These are phyloP conservation scores for Suillus alpinus DNA, from an alignment of 768 basidiomycete species.

Conservation along the genomic window DNA sequence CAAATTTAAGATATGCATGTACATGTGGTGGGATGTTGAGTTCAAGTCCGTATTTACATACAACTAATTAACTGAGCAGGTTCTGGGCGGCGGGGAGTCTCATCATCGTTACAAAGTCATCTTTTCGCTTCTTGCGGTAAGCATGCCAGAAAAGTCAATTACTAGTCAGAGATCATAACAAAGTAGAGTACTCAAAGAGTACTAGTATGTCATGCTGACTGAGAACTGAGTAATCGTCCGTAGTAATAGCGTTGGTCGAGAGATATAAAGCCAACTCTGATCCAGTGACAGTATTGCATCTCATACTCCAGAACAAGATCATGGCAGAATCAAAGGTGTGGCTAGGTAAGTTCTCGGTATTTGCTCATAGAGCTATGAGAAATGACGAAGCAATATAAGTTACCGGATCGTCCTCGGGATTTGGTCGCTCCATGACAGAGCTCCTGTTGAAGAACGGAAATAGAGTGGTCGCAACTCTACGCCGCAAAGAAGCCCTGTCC, in stretches of 20 bases:
- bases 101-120: no score
- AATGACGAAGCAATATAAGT: slow-evolving; percentile 19
- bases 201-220: not conserved
- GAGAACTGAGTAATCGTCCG: not conserved
- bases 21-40: not conserved
- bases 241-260: not conserved
- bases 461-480: slow-evolving; percentile 37
- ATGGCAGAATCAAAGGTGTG: slow-evolving; percentile 16
- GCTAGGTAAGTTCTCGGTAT: slow-evolving; percentile 10
- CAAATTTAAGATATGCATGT: not conserved
- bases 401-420: slow-evolving; percentile 35
- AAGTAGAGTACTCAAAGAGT: no score
- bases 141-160: not conserved
- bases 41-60: not conserved
- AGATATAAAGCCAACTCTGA: not conserved
- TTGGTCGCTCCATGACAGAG: slow-evolving; percentile 32
- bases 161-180: not conserved
- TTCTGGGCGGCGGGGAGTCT: not conserved
- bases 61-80: not conserved
- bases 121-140: no score
- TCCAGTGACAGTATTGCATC: not conserved
- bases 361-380: not conserved
- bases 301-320: not conserved
- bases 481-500: slow-evolving; percentile 24
- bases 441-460: slow-evolving; percentile 31